phyloP scores from a whole-genome alignment of 495 filamentous ascomycete species.

The Aspergillus bertholletiae region DNA sequence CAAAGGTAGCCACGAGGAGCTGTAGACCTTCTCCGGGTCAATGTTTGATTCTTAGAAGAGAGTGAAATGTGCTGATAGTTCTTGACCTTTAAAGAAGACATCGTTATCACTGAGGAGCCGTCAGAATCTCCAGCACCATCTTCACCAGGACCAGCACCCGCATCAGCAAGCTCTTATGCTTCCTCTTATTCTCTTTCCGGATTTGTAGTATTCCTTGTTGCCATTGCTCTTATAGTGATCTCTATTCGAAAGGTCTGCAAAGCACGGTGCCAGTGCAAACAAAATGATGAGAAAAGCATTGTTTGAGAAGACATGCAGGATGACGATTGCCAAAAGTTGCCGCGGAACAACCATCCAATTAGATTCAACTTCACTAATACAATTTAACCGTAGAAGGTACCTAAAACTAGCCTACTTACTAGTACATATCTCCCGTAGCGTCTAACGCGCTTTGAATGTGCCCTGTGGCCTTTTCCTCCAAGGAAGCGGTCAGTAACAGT shows the following conservation, averaged over 20 bases:
- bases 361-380: not conserved
- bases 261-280: conserved; percentile 1
- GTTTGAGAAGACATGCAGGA: not conserved
- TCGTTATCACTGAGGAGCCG: conserved; percentile 7
- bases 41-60: conserved; percentile 22
- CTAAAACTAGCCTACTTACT: too few relatives aligned
- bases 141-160: conserved; percentile 1
- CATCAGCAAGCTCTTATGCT: not conserved
- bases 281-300: conserved; percentile 11
- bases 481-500: conserved; percentile 8
- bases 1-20: conserved; percentile 97
- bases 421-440: not conserved
- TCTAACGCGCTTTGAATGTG: not conserved
- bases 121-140: conserved; percentile 16
- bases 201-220: not conserved
- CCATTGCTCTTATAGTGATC: conserved; percentile 8
- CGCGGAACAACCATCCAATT: not conserved
- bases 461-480: too few relatives aligned
- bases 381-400: not conserved
- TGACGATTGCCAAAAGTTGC: not conserved
- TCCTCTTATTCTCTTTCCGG: not conserved
- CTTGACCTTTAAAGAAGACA: conserved; percentile 17
- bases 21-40: conserved; percentile 55
- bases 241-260: not conserved
- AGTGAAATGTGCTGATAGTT: conserved; percentile 32